Conservation (phyloP, 306 rosid genomes). For the Abrus pulchellus region DNA sequence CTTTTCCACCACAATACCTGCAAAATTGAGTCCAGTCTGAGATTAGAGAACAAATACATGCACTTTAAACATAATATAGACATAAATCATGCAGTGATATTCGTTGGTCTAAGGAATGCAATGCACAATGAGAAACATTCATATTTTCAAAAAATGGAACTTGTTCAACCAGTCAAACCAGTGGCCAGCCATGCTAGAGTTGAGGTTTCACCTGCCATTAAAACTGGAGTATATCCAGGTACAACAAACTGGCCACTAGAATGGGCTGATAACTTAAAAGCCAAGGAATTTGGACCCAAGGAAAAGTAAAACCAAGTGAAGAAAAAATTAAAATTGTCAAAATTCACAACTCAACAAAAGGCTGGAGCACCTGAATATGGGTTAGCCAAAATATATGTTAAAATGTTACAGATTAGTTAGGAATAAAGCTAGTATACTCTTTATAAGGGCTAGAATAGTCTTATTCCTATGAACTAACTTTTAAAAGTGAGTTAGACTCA, state of each 20-base stretch:
- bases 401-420: no score
- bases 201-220: background rate
- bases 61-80: slow-evolving; percentile 15
- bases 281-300: background rate
- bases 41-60: slow-evolving; percentile 17
- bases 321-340: background rate
- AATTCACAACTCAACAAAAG: no score
- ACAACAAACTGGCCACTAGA: no score
- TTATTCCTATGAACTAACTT: no score
- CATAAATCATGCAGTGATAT: slow-evolving; percentile 20
- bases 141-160: no score
- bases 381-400: no score
- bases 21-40: slow-evolving; percentile 29
- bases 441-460: no score
- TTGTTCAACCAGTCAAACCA: background rate
- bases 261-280: background rate
- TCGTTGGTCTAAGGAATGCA: slow-evolving; percentile 8
- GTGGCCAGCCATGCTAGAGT: background rate
- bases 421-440: no score
- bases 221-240: background rate
- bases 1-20: slow-evolving; percentile 80
- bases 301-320: background rate
- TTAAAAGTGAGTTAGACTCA: no score
- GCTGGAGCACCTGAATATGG: no score
- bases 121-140: background rate